Percentiles rank a stretch among this genome's conserved stretches.
Evolutionary conservation across 768 basidiomycete species (phyloP).

Genomic region (Solioccasus polychromus): DNA sequence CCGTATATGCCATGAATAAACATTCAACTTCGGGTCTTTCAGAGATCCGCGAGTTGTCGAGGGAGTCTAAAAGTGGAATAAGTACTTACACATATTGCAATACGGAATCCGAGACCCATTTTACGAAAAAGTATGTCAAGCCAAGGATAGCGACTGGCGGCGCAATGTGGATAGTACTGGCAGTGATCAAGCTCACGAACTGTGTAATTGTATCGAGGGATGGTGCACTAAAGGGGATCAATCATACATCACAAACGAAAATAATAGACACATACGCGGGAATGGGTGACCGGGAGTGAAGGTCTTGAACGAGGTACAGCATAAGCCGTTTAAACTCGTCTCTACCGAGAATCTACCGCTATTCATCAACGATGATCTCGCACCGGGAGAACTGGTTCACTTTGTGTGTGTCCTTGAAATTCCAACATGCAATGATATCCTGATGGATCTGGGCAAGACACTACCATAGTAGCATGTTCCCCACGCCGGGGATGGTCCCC

Average conservation of each 20-base stretch:
- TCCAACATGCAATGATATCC: conserved; percentile 9
- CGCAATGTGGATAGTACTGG: conserved; percentile 1
- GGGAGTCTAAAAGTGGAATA: no score
- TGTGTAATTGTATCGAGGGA: neutral
- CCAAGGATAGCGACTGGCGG: conserved; percentile 6
- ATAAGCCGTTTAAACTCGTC: conserved; percentile 3
- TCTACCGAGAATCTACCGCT: conserved; percentile 1
- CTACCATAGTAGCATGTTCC: neutral
- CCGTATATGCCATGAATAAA: conserved; percentile 2
- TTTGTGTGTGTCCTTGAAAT: conserved; percentile 2
- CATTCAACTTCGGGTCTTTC: conserved; percentile 2
- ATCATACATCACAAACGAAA: no score
- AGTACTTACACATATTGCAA: conserved; percentile 1
- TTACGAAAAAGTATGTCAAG: conserved; percentile 1
- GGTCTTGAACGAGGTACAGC: conserved; percentile 3
- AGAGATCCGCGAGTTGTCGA: no score
- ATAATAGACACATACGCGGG: neutral
- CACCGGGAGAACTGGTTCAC: neutral
- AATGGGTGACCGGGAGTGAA: neutral
- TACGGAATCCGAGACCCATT: conserved; percentile 3
- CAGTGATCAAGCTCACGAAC: conserved; percentile 1
- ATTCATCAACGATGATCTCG: neutral
- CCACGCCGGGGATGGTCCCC: neutral
- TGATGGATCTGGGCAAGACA: conserved; percentile 5
- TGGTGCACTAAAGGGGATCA: no score